These are phyloP conservation scores for Teratosphaeria gauchensis DNA, from an alignment of 2,329 filamentous ascomycete species.

Conservation along the genomic window DNA sequence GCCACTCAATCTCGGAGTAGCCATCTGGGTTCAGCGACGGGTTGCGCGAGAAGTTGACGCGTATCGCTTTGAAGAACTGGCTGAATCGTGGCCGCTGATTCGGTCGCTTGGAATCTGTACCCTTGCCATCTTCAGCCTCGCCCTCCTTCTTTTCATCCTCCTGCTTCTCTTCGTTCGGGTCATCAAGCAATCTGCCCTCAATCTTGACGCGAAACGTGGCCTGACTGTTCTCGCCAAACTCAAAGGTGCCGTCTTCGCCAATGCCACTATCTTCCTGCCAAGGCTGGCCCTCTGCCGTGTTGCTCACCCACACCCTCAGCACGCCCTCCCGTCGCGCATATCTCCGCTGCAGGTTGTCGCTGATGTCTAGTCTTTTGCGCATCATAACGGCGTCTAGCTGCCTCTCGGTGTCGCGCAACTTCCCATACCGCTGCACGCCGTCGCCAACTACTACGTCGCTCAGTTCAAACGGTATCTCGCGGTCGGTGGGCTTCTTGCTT, in stretches of 20 bases:
- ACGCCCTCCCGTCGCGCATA: slow-evolving; percentile 52
- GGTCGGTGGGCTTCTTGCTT: slow-evolving; percentile 85
- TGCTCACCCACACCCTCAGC: slow-evolving; percentile 87
- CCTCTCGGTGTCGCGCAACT: slow-evolving; percentile 77
- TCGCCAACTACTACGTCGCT: slow-evolving; percentile 76
- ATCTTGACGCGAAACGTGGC: slow-evolving; percentile 86
- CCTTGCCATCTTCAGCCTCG: slow-evolving; percentile 29
- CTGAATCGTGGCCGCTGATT: slow-evolving; percentile 53
- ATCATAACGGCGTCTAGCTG: slow-evolving; percentile 86
- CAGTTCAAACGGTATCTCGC: slow-evolving; percentile 75
- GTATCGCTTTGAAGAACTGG: slow-evolving; percentile 73
- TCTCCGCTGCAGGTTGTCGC: slow-evolving; percentile 65
- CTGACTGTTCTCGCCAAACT: slow-evolving; percentile 67
- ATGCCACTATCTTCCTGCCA: slow-evolving; percentile 60
- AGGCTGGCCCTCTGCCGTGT: slow-evolving; percentile 85
- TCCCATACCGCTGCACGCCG: slow-evolving; percentile 70
- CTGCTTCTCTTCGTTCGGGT: slow-evolving; percentile 40
- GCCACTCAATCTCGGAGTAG: slow-evolving; percentile 68
- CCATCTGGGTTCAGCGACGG: slow-evolving; percentile 57
- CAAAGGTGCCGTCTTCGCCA: slow-evolving; percentile 61
- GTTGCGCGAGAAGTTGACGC: slow-evolving; percentile 49
- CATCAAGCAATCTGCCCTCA: slow-evolving; percentile 68
- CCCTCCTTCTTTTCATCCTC: slow-evolving; percentile 27
- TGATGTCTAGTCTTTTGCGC: slow-evolving; percentile 83
- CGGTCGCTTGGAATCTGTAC: slow-evolving; percentile 18